Base-by-base conservation (phyloP, 345 rosid genomes). In the Moricandia moricandioides region DNA sequence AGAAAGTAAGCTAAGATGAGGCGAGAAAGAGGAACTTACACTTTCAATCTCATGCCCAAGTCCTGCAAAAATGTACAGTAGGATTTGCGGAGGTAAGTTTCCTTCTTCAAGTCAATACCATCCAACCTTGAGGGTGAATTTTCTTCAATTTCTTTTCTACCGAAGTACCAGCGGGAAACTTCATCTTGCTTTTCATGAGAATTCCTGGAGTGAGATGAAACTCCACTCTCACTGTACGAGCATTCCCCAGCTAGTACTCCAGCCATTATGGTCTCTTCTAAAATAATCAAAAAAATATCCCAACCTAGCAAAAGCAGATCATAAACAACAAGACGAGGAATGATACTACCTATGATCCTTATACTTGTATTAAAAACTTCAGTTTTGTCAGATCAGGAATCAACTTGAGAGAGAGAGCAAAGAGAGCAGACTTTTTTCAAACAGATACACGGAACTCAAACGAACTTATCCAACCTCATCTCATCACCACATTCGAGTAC, bases 41-140 rank as follows among this genome's bases (percentile, higher is more conserved):
- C 97, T 92, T 92, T 95, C 40, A 95, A 84, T 75, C 96, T 78
- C 96, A 95, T 92, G 83, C 99, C 99, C 72, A 95, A 83, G 84
- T 91, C 97, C 79, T 95, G 97, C 81, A 95, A 78, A 84, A 85
- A 95, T 27, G 99, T 95, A 77, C 99, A 95, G 80, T 95, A 95
- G 43, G 97, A 92, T 83, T 95, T 95, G 73, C 97, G 93, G 29
- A 95, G 79, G 84, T 89, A 88, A 0, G 97, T 88, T 82, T 95
- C 99, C 84, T 89, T 95, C 92, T 92, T 95, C 79, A 90, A 85
- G 84, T 95, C 97, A 49, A 95, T 88, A 52, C 90, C 88, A 84
- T 95, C 99, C 81, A 76, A 73, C 81, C 92, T 92, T 3, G 99
- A 92, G 0, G 99, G 97, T 10, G 97, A 92, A 70, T 80, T 84